phyloP scores from a whole-genome alignment of 208 protist genomes.

The Phytomonas serpens region DNA sequence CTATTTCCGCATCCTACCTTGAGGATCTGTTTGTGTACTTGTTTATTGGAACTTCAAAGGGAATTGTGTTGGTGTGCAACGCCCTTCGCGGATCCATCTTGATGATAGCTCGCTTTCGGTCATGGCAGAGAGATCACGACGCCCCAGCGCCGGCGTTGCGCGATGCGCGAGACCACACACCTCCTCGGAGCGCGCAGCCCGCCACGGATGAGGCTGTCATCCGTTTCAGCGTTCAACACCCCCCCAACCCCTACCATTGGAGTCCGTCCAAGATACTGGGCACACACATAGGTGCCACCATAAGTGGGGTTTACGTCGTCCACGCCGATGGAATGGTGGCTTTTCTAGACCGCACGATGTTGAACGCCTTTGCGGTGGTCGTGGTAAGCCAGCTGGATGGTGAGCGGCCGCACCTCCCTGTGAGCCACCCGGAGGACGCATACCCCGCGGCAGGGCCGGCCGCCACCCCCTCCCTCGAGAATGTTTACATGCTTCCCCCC shows the following conservation, averaged over 20 bases:
- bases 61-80: slow-evolving; percentile 71
- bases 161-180: background rate
- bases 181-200: background rate
- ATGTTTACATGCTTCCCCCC: slow-evolving; percentile 26
- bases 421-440: too few relatives aligned
- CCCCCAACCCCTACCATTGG: slow-evolving; percentile 16
- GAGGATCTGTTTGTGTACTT: slow-evolving; percentile 12
- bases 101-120: slow-evolving; percentile 58
- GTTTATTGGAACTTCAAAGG: slow-evolving; percentile 79
- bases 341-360: slow-evolving; percentile 29
- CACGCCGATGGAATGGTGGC: slow-evolving; percentile 59
- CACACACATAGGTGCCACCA: background rate
- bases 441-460: slow-evolving; percentile 64
- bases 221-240: slow-evolving; percentile 39
- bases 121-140: slow-evolving; percentile 13
- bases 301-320: slow-evolving; percentile 44
- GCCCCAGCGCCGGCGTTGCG: too few relatives aligned
- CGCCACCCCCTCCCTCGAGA: slow-evolving; percentile 26
- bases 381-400: slow-evolving; percentile 41
- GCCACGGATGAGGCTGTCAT: slow-evolving; percentile 33
- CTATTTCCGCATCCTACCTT: background rate
- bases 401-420: slow-evolving; percentile 26
- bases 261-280: slow-evolving; percentile 15
- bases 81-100: slow-evolving; percentile 72
- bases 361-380: slow-evolving; percentile 51